Base-by-base conservation (phyloP, 2,329 filamentous ascomycete genomes). In the Apiospora marii region DNA sequence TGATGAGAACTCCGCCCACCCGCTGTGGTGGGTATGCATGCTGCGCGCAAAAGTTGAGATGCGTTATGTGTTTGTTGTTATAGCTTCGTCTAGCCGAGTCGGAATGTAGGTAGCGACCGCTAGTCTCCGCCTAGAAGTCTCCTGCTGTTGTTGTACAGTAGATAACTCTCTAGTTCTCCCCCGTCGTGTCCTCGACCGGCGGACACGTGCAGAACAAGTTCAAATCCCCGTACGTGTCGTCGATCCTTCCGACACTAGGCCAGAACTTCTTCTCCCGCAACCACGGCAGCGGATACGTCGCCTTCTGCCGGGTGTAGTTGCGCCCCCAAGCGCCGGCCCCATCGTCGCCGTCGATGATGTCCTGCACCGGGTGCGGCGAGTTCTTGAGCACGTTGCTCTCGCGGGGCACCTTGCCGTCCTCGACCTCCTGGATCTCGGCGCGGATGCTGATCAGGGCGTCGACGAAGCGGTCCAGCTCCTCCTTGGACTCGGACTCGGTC, bases 261-360 rank as follows among this genome's bases (percentile, higher is more conserved):
- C 96, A 98, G 85, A 98, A 98, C 87, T 98, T 98, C 92, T 97
- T 98, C 89, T 98, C 94, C 82, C 90, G 89, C 74, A 98, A 84
- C 84, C 90, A 97, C 0, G 91, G 87, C 74, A 97, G 81, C 24
- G 96, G 96, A 81, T 98, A 98, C 0, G 94, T 96, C 0, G 96
- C 96, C 83, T 92, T 89, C 84, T 96, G 92, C 41, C 95, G 86
- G 0, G 87, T 90, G 82, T 98, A 98, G 0, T 90, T 87, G n/a
- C 96, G 87, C 74, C 94, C 87, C 96, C 96, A 98, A 78, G 94
- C 83, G 73, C 83, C 84, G 43, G 84, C 84, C n/a, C 80, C 81
- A 53, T 85, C 81, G 53, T 85, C 90, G 3, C 89, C 89, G 0
- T 87, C 80, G 68, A 98, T 86, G 46, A 98, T 84, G 81, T 98